phyloP scores from a whole-genome alignment of 208 protist species.

The Phytomonas sp. region DNA sequence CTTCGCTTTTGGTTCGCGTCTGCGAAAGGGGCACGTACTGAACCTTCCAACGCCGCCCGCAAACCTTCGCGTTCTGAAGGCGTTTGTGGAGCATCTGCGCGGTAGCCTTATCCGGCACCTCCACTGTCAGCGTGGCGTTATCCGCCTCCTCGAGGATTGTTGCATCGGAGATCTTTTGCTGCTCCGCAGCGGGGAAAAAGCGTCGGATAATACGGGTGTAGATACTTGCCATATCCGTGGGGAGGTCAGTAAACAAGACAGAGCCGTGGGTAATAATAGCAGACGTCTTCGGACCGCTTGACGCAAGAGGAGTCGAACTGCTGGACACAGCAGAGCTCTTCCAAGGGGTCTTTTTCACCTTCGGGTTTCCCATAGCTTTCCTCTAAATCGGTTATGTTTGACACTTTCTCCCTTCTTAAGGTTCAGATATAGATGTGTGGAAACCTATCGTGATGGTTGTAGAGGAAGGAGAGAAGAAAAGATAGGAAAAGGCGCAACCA shows the following conservation, averaged over 20 bases:
- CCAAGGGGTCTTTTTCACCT: background rate
- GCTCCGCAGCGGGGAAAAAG: conserved; percentile 31
- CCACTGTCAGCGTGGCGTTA: conserved; percentile 60
- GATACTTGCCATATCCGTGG: conserved; percentile 46
- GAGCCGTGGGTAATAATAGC: conserved; percentile 47
- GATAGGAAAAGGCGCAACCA: background rate
- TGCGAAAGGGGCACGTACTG: conserved; percentile 39
- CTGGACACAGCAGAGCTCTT: conserved; percentile 2
- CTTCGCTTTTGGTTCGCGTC: conserved; percentile 25
- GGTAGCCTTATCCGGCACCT: conserved; percentile 43
- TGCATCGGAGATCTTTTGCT: conserved; percentile 13
- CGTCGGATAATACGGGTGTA: conserved; percentile 55
- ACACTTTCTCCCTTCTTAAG: background rate
- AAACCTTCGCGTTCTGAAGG: conserved; percentile 63
- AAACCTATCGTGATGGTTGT: background rate
- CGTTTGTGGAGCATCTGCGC: conserved; percentile 47
- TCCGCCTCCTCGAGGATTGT: conserved; percentile 61
- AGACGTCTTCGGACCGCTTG: conserved; percentile 10
- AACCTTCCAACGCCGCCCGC: conserved; percentile 70
- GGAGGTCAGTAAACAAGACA: conserved; percentile 54
- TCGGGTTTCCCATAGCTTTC: background rate
- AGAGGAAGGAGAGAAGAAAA: background rate
- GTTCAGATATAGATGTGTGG: background rate
- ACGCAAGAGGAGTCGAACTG: background rate
- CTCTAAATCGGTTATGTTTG: background rate